Evolutionary conservation across 1,284 basidiomycete genomes (phyloP).

Genomic region (Lentinula novae-zelandiae): DNA sequence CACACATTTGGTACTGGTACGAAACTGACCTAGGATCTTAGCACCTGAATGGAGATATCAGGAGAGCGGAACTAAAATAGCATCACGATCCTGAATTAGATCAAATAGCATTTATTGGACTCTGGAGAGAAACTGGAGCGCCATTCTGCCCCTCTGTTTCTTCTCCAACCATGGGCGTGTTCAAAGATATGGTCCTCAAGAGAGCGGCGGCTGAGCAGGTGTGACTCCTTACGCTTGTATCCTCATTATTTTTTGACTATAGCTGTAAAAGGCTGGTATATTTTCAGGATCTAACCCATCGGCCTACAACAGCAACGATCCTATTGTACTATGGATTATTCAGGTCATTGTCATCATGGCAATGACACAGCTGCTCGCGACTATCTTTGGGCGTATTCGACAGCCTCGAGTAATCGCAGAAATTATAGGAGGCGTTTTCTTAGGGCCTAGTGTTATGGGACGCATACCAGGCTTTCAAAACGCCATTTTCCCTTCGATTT

Average conservation of each 20-base stretch:
- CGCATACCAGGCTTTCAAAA: slow-evolving; percentile 69
- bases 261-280: slow-evolving; percentile 46
- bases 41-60: background rate
- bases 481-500: slow-evolving; percentile 72
- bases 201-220: slow-evolving; percentile 50
- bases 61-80: background rate
- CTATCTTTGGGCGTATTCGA: slow-evolving; percentile 61
- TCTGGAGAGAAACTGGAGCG: background rate
- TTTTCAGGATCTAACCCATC: slow-evolving; percentile 67
- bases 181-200: slow-evolving; percentile 30
- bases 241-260: background rate
- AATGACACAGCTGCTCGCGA: slow-evolving; percentile 69
- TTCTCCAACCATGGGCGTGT: slow-evolving; percentile 35
- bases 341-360: slow-evolving; percentile 75
- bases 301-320: slow-evolving; percentile 56
- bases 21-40: background rate
- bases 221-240: slow-evolving; percentile 1
- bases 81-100: background rate
- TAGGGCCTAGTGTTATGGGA: slow-evolving; percentile 75
- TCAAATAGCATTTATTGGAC: background rate
- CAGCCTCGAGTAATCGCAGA: slow-evolving; percentile 89
- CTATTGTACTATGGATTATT: slow-evolving; percentile 82
- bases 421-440: slow-evolving; percentile 80
- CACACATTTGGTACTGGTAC: background rate
- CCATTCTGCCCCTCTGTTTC: background rate